These are phyloP conservation scores for Lichtheimia corymbifera DNA, from an alignment of 371 early-diverging fungal species.

Conservation along the genomic window DNA sequence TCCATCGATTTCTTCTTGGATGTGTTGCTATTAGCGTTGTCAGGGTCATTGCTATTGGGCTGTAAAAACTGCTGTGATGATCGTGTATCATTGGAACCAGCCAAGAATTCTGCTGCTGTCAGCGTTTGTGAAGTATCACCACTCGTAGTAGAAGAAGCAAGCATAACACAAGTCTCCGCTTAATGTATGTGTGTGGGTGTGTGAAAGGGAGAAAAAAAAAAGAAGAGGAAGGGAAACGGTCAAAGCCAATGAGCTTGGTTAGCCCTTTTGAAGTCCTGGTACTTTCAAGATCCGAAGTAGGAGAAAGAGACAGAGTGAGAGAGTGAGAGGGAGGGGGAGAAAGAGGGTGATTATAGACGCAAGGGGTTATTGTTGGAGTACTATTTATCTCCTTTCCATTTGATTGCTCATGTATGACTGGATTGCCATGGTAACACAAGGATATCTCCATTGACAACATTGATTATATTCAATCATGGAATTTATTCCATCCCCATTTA, in stretches of 20 bases:
- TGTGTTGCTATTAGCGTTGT: constrained; percentile 13
- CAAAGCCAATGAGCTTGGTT: no score
- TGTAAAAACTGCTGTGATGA: constrained; percentile 4
- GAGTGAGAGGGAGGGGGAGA: neutral
- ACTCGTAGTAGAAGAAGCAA: no score
- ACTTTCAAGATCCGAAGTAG: constrained; percentile 5
- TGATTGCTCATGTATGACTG: no score
- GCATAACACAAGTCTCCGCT: no score
- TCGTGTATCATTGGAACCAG: constrained; percentile 8
- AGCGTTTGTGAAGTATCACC: neutral
- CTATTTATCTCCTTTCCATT: no score
- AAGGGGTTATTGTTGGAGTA: no score
- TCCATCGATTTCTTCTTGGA: constrained; percentile 37
- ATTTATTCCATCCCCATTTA: constrained; percentile 65
- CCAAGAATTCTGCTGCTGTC: constrained; percentile 4
- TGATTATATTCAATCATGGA: constrained; percentile 72
- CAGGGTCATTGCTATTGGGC: constrained; percentile 9
- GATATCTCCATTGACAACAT: neutral
- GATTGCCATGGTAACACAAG: no score
- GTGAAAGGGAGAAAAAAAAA: neutral
- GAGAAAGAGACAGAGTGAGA: neutral
- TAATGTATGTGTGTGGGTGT: no score
- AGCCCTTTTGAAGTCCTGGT: neutral
- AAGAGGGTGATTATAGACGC: no score
- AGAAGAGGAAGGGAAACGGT: neutral